Percentiles rank a stretch among this genome's conserved stretches.
Evolutionary conservation across 139 green algal genomes (phyloP).

Genomic region (Coelastrella sp.): DNA sequence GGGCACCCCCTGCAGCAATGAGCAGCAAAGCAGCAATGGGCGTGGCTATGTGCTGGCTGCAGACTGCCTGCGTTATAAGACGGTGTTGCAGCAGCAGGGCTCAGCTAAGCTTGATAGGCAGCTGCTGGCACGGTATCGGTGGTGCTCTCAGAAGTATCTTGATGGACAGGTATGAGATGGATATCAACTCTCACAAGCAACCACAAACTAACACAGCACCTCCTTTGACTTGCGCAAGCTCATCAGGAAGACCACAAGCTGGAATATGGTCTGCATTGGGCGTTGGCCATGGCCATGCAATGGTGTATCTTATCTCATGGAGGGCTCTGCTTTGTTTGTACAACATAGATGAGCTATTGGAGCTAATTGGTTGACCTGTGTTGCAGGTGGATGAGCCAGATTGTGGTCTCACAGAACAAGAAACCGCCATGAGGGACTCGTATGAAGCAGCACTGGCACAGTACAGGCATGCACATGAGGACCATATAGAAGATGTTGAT

Average conservation of each 20-base stretch:
- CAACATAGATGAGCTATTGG: too few relatives aligned
- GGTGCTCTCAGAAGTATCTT: constrained; percentile 36
- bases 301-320: too few relatives aligned
- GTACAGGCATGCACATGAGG: neutral
- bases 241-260: too few relatives aligned
- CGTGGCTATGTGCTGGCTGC: neutral
- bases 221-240: too few relatives aligned
- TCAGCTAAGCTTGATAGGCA: neutral
- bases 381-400: constrained; percentile 31
- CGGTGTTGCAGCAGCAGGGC: neutral
- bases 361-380: too few relatives aligned
- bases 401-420: neutral
- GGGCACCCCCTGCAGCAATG: too few relatives aligned
- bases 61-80: neutral
- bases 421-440: neutral
- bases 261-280: too few relatives aligned
- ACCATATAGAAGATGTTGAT: neutral
- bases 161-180: constrained; percentile 1
- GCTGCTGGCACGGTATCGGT: neutral
- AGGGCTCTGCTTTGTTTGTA: too few relatives aligned
- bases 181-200: too few relatives aligned
- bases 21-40: neutral
- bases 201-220: too few relatives aligned
- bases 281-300: too few relatives aligned
- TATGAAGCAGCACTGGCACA: constrained; percentile 3